These are phyloP conservation scores for Bruguiera gymnorhiza DNA, from an alignment of 345 rosid species.

Conservation along the genomic window DNA sequence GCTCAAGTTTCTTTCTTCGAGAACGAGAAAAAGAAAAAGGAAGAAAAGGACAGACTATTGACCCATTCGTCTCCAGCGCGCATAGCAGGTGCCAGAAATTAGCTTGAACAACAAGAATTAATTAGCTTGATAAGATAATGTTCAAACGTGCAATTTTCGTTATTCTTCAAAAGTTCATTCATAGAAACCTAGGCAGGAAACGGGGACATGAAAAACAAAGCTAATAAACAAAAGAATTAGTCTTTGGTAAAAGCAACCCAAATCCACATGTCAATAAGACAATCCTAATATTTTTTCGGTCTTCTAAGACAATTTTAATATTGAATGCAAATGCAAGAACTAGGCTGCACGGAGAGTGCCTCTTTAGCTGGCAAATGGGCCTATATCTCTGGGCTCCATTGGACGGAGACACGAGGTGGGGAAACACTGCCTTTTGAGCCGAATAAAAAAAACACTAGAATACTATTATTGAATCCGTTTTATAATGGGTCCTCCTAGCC, in stretches of 20 bases:
- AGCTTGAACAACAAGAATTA: background rate
- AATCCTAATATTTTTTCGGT: background rate
- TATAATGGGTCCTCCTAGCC: background rate
- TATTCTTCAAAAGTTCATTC: background rate
- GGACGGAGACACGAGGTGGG: background rate
- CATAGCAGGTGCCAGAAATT: too few species aligned
- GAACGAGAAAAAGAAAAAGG: background rate
- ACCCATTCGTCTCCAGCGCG: background rate
- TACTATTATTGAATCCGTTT: background rate
- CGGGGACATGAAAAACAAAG: background rate
- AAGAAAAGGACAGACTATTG: background rate
- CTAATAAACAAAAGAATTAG: background rate
- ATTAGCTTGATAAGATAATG: background rate
- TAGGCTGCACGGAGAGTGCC: background rate
- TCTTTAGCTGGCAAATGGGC: slow-evolving; percentile 12
- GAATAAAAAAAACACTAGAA: too few species aligned
- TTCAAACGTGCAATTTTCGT: background rate
- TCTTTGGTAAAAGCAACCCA: background rate
- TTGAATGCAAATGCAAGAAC: too few species aligned
- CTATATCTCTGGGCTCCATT: slow-evolving; percentile 37
- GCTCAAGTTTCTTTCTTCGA: too few species aligned
- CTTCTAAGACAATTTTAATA: too few species aligned
- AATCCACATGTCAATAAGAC: slow-evolving; percentile 7
- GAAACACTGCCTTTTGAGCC: background rate
- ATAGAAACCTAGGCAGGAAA: background rate